Conservation (phyloP, 2,329 filamentous ascomycete genomes). For the Verticillium klebahnii region DNA sequence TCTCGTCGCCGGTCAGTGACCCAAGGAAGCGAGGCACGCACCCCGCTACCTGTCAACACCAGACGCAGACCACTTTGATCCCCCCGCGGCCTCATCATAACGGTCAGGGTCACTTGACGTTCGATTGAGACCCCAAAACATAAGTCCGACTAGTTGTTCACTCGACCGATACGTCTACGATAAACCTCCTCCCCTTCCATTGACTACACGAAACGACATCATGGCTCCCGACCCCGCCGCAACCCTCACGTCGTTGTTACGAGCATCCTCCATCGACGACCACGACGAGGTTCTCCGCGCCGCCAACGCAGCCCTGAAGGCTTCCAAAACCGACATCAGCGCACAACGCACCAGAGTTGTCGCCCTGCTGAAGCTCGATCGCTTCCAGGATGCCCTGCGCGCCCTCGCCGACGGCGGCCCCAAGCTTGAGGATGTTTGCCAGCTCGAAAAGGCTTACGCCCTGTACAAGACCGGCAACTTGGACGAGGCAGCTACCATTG, state of each 20-base stretch:
- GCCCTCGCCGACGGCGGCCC: constrained; percentile 61
- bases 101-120: not conserved
- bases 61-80: not conserved
- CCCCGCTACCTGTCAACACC: not conserved
- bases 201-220: constrained; percentile 17
- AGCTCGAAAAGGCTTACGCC: constrained; percentile 73
- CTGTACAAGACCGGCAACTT: constrained; percentile 74
- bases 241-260: constrained; percentile 49
- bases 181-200: not conserved
- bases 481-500: constrained; percentile 46
- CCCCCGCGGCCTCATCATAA: not conserved
- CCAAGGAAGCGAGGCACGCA: not conserved
- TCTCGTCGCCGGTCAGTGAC: not conserved
- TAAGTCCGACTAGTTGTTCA: not conserved
- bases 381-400: constrained; percentile 71
- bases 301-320: constrained; percentile 56
- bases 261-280: constrained; percentile 56
- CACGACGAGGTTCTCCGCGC: constrained; percentile 68
- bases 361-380: constrained; percentile 76
- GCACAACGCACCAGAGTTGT: constrained; percentile 68
- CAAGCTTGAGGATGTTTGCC: constrained; percentile 54
- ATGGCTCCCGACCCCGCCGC: constrained; percentile 44
- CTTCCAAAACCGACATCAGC: constrained; percentile 51
- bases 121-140: not conserved
- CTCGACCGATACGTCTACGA: not conserved